Evolutionary conservation across 2,329 filamentous ascomycete species (phyloP).

Genomic region (Orbilia ellipsospora): DNA sequence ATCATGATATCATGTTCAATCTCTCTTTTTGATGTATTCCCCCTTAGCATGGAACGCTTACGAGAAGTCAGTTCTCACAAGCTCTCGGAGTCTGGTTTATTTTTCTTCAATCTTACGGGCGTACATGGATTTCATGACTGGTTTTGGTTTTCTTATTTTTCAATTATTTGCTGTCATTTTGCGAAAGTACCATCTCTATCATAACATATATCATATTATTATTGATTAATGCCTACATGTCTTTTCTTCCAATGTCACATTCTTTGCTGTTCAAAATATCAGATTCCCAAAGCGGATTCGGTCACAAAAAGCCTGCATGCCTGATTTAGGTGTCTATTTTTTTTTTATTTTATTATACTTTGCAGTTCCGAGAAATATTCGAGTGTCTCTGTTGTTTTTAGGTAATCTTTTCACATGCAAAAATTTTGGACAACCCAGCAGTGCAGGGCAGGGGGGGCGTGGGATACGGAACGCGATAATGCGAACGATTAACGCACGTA

Average conservation of each 20-base stretch:
- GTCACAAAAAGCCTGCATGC: too few species aligned
- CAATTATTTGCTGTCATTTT: conserved; percentile 31
- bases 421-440: neutral
- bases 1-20: conserved; percentile 15
- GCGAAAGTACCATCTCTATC: neutral
- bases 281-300: too few species aligned
- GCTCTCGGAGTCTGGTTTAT: conserved; percentile 30
- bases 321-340: too few species aligned
- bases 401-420: conserved; percentile 43
- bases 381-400: too few species aligned
- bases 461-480: neutral
- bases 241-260: too few species aligned
- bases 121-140: too few species aligned
- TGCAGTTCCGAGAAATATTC: too few species aligned
- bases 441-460: conserved; percentile 8
- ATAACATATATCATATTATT: neutral
- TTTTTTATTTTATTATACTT: too few species aligned
- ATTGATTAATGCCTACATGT: too few species aligned
- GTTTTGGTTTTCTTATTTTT: too few species aligned
- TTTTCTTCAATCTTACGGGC: neutral
- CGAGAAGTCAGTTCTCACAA: conserved; percentile 34
- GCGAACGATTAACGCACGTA: too few species aligned
- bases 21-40: conserved; percentile 13
- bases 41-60: conserved; percentile 43
- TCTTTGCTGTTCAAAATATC: too few species aligned